Conservation (phyloP, 169 alveolate species). For the Babesia divergens region DNA sequence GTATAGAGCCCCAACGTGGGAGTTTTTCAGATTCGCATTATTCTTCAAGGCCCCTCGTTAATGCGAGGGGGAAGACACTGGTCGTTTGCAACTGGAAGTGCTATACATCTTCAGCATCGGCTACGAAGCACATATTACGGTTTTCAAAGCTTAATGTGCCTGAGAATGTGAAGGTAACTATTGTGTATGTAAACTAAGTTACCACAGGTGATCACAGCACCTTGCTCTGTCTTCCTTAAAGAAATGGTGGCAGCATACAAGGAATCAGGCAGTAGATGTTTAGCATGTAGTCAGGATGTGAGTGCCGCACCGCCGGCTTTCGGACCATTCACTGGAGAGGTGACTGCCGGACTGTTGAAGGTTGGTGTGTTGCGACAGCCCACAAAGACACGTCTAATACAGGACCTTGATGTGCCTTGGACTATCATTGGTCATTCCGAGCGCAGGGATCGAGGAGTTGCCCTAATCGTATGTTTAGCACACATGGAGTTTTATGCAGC, state of each 20-base stretch:
- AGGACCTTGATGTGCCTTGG: conserved; percentile 59
- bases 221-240: conserved; percentile 22
- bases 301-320: conserved; percentile 36
- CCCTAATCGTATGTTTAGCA: conserved; percentile 5
- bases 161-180: conserved; percentile 32
- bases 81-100: conserved; percentile 65
- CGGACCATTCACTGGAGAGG: conserved; percentile 77
- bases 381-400: neutral
- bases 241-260: conserved; percentile 34
- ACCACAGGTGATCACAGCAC: conserved; percentile 40
- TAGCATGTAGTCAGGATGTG: conserved; percentile 54
- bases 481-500: neutral
- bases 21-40: too few species aligned
- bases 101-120: conserved; percentile 4
- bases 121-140: conserved; percentile 15
- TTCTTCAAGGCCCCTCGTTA: too few species aligned
- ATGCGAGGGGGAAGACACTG: too few species aligned
- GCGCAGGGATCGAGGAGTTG: conserved; percentile 19
- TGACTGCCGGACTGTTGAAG: conserved; percentile 69
- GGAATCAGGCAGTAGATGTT: conserved; percentile 10
- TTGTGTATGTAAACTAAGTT: neutral
- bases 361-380: neutral
- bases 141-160: conserved; percentile 20
- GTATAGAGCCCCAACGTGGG: too few species aligned
- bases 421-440: conserved; percentile 54